Evolutionary conservation across 1,284 basidiomycete species (phyloP), one percentile per base, ranked within the genome.

Genomic region (Cystobasidium sp.): DNA sequence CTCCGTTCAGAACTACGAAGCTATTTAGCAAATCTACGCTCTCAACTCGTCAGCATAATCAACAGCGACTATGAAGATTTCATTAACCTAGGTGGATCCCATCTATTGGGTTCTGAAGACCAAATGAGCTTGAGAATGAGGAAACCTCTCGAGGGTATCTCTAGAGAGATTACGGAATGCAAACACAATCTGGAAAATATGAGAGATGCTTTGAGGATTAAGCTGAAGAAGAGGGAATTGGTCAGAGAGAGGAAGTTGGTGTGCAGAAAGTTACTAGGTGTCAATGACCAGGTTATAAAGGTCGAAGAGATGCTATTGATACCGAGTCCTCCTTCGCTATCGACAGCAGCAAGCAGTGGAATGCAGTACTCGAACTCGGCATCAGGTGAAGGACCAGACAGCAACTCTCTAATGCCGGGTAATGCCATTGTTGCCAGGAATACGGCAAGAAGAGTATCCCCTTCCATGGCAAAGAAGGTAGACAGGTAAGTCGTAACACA

Each of bases 21-120:
- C 73, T 97, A 97, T 82, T 86, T 93, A 74, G 87, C 88, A 0
- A 85, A 87, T 16, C 84, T 99, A 78, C 93, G 95, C 80, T 91
- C 94, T 81, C 94, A 97, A 81, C 87, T 99, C 41, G 93, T 97
- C 41, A 89, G 89, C 80, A 88, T 98, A 80, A 97, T 99, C 82
- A 97, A 99, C 82, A 91, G 94, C 80, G 95, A 98, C 83, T 98
- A 98, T 82, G 94, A 94, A 82, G 94, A 94, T 56, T 98, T 98
- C 82, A 97, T 99, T 78, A 93, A 91, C 78, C 86, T 99, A 31
- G 95, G 94, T 41, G 59, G 74, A 39, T 61, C 67, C 16, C 66
- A 69, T 77, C 82, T 97, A 77, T 86, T 89, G 75, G 92, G 91
- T 43, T 75, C 75, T 18, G 94, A 97, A 82, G 92, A 91, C 1